Percentiles rank a stretch among this genome's conserved stretches.
phyloP scores from a whole-genome alignment of 31 red algal genomes.

The Endocladia muricata region DNA sequence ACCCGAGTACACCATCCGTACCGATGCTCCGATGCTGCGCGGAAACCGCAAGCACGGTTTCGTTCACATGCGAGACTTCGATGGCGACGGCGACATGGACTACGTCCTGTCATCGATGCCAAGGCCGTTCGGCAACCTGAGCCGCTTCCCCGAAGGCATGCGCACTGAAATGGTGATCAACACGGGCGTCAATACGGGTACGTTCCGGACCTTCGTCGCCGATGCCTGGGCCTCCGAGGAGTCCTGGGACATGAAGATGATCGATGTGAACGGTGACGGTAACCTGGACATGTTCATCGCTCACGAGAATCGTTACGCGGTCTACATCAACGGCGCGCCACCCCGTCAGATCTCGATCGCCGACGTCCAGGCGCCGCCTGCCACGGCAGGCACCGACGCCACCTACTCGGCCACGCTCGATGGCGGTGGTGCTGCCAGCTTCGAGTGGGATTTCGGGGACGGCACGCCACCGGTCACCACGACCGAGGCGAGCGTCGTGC shows the following conservation, averaged over 20 bases:
- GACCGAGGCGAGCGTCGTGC: too few relatives aligned
- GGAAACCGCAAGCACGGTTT: not conserved
- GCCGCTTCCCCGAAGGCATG: not conserved
- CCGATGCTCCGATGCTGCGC: not conserved
- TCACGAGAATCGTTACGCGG: slow-evolving; percentile 1
- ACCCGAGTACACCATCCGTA: not conserved
- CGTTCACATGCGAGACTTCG: not conserved
- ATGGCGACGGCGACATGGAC: slow-evolving; percentile 1
- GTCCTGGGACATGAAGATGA: not conserved
- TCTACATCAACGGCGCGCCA: not conserved
- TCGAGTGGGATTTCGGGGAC: not conserved
- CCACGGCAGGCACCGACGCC: not conserved
- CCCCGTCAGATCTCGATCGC: not conserved
- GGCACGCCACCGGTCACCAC: too few relatives aligned
- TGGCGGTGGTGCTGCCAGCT: not conserved
- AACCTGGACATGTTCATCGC: not conserved
- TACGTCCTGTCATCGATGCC: not conserved
- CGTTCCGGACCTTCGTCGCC: not conserved
- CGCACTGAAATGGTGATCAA: not conserved
- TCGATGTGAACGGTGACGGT: not conserved
- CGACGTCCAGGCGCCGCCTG: not conserved
- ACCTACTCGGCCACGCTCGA: not conserved
- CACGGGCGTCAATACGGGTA: not conserved
- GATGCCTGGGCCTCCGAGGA: not conserved
- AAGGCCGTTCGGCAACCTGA: not conserved